Evolutionary conservation across 108 stramenopile species (phyloP), one percentile per base, ranked within the genome.

Genomic region (Cyclotella choctawhatcheeana): DNA sequence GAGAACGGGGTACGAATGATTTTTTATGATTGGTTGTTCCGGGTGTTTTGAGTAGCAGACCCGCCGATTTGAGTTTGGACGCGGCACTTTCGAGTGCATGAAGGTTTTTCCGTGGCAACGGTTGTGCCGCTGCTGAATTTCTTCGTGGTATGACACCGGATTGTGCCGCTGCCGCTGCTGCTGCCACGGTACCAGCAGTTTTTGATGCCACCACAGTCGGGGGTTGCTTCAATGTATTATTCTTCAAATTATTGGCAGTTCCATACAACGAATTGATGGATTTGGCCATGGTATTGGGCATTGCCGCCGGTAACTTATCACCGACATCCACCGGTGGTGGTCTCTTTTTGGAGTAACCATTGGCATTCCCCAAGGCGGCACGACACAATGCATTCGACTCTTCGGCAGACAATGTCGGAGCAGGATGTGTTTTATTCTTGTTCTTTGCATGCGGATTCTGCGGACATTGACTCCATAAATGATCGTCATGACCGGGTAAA

Each of bases 391-490:
- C 59, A 40, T 60, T 60, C n/a, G 35, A 60, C 20, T 60, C 40
- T 40, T 60, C 59, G 1, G 24, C 40, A 10, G 35, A 43, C 24
- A 44, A 44, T 43, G 5, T 21, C 16, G 59, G 59, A 60, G 45
- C 1, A 48, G 26, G 1, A 31, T 3, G 8, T 22, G 40, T 58
- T 14, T 7, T 40, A 16, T 64, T 64, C 45, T 24, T 29, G 2
- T 45, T 48, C 63, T 29, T 64, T 0, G 27, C 31, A 30, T 16
- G 31, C 12, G 18, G 18, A 64, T 64, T 64, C 0, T 64, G 21
- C 10, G 63, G 63, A 47, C 63, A 64, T 30, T 64, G 20, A 47
- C 45, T 64, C 63, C 63, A 64, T 21, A 64, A 18, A 24, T 64
- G 63, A 48, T 64, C n/a, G n/a, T n/a, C 13, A 21, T 64, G 63